Evolutionary conservation across 805 yeast genomes (phyloP).

Genomic region (Spathaspora hagerdaliae): DNA sequence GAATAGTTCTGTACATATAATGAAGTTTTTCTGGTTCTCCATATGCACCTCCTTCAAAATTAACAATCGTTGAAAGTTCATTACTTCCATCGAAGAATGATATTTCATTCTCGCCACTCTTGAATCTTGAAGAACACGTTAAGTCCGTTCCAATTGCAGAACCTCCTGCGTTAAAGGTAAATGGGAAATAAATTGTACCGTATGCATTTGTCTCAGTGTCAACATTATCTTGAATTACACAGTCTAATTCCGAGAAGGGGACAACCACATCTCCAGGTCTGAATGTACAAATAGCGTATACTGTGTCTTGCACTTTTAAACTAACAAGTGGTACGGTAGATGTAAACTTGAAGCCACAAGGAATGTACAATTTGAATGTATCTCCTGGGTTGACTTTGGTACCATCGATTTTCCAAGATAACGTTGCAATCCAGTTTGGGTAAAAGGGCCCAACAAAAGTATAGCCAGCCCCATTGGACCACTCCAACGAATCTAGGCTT

Average conservation of each 20-base stretch:
- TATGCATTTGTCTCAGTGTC: conserved; percentile 2
- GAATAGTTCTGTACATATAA: conserved; percentile 8
- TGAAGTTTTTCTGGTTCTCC: neutral
- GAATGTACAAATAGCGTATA: conserved; percentile 14
- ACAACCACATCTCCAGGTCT: conserved; percentile 5
- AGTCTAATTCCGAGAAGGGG: conserved; percentile 7
- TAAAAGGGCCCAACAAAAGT: conserved; percentile 1
- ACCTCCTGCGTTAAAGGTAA: conserved; percentile 14
- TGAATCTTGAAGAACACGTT: conserved; percentile 8
- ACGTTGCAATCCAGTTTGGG: conserved; percentile 14
- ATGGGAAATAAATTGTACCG: conserved; percentile 13
- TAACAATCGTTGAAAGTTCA: neutral
- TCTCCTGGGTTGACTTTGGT: conserved; percentile 11
- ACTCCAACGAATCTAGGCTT: conserved; percentile 9
- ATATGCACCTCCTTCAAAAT: neutral
- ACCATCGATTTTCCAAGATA: conserved; percentile 13
- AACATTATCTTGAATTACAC: conserved; percentile 9
- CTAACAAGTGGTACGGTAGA: neutral
- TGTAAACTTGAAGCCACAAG: conserved; percentile 15
- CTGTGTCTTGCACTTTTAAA: neutral
- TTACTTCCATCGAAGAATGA: conserved; percentile 8
- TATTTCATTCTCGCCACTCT: conserved; percentile 13
- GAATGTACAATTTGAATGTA: conserved; percentile 14
- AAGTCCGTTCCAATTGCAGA: conserved; percentile 10
- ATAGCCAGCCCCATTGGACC: conserved; percentile 3